Evolutionary conservation across 768 basidiomycete genomes (phyloP).

Genomic region (Mycena rosella): DNA sequence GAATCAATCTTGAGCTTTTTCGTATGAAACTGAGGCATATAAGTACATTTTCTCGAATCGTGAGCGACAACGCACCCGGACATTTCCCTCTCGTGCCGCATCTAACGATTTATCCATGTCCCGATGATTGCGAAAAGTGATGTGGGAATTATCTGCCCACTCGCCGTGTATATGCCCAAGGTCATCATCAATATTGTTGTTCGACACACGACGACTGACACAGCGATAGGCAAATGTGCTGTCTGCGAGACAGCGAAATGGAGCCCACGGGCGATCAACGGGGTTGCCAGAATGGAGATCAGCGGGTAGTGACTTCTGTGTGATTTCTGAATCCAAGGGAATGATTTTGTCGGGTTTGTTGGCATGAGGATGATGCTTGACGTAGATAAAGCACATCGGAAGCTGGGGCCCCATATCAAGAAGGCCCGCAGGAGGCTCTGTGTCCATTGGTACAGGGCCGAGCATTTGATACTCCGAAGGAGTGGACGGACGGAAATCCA

Average conservation of each 20-base stretch:
- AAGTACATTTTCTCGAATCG: no score
- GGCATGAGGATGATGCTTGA: conserved; percentile 25
- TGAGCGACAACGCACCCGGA: neutral
- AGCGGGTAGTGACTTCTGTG: no score
- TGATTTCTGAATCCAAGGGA: no score
- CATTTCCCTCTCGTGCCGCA: conserved; percentile 6
- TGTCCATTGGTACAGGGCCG: conserved; percentile 1
- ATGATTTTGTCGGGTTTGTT: conserved; percentile 21
- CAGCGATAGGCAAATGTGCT: conserved; percentile 32
- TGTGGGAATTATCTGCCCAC: conserved; percentile 6
- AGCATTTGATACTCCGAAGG: neutral
- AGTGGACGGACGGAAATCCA: neutral
- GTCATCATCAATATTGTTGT: conserved; percentile 26
- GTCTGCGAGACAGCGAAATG: conserved; percentile 35
- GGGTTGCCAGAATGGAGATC: no score
- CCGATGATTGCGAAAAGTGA: conserved; percentile 32
- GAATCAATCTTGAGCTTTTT: neutral
- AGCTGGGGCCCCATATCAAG: no score
- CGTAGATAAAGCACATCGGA: conserved; percentile 20
- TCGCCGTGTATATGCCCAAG: neutral
- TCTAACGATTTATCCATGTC: conserved; percentile 23
- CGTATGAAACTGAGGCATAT: no score
- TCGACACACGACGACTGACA: conserved; percentile 24
- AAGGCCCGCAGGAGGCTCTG: conserved; percentile 2
- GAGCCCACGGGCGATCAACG: conserved; percentile 33